Base-by-base conservation (phyloP, 2,329 filamentous ascomycete genomes). In the Fusarium acutatum region DNA sequence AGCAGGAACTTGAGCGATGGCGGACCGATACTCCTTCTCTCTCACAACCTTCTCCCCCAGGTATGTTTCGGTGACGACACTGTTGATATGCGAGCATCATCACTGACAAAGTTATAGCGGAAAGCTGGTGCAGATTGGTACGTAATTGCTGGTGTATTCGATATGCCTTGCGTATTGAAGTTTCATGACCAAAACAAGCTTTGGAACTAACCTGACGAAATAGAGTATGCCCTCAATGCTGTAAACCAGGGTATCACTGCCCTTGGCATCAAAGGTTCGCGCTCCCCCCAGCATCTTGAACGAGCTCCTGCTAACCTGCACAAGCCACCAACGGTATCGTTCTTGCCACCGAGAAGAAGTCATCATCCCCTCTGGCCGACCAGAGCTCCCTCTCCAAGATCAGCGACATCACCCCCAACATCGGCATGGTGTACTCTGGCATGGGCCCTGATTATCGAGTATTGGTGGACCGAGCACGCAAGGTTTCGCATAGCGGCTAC, bases 401-500 rank as follows among this genome's bases (percentile, higher is more conserved):
- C 87, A 97, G 94, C 83, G 91, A 97, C 83, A 95, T 99, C 86
- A 99, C 96, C 53, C 96, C 96, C 80, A 96, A 99, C 89, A 98
- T 99, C 84, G 96, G 96, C 83, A 98, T 98, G 94, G 96, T 99
- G 80, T 99, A 99, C 87, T 95, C 95, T 59, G 96, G 96, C 82
- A 99, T 99, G 96, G 96, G 96, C 35, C 96, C 96, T 68, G 96
- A 99, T 85, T 99, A 98, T 87, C 92, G 96, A 83, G 94, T 99
- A 65, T 90, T 99, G 61, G 96, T 98, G 78, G 96, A 99, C 88
- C 96, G 95, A 84, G 96, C 96, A 78, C 95, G 96, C 82, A 99
- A 98, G 86, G 96, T 98, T 77, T 97, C 95, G 64, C 96, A 99
- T 86, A 97, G 96, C 53, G 93, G 92, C 83, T 99, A 99, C 91